Conservation (phyloP, 345 rosid genomes). For the Anacardium occidentale region DNA sequence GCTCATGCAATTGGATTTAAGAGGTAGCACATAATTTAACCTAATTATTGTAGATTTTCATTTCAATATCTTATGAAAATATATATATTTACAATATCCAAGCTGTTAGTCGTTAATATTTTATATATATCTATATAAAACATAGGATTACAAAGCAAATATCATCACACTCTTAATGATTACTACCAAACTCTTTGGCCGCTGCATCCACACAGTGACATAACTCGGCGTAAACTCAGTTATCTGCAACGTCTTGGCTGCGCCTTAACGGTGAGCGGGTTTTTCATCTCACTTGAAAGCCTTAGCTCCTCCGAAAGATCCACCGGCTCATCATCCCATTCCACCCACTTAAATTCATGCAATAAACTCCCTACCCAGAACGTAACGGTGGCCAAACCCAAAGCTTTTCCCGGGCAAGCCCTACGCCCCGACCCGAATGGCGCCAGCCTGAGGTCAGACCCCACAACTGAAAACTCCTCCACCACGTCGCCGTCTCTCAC, state of each 20-base stretch:
- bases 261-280: conserved; percentile 38
- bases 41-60: no score
- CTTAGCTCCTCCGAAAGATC: conserved; percentile 42
- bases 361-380: conserved; percentile 44
- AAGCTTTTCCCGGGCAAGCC: conserved; percentile 48
- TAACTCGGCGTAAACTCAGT: not conserved
- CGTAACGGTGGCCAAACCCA: conserved; percentile 46
- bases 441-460: conserved; percentile 50
- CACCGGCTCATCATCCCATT: conserved; percentile 30
- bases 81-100: not conserved
- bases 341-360: conserved; percentile 49
- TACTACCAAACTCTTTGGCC: not conserved
- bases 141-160: not conserved
- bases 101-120: not conserved
- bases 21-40: no score
- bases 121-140: no score
- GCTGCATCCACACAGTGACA: not conserved
- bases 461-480: conserved; percentile 35
- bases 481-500: conserved; percentile 3
- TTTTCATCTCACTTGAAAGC: conserved; percentile 56
- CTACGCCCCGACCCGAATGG: conserved; percentile 62
- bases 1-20: no score
- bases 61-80: no score
- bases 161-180: not conserved
- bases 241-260: conserved; percentile 24